Percentiles rank a stretch among this genome's conserved stretches.
phyloP scores from a whole-genome alignment of 176 grass and related monocot genomes.

The Ampelocalamus luodianensis region DNA sequence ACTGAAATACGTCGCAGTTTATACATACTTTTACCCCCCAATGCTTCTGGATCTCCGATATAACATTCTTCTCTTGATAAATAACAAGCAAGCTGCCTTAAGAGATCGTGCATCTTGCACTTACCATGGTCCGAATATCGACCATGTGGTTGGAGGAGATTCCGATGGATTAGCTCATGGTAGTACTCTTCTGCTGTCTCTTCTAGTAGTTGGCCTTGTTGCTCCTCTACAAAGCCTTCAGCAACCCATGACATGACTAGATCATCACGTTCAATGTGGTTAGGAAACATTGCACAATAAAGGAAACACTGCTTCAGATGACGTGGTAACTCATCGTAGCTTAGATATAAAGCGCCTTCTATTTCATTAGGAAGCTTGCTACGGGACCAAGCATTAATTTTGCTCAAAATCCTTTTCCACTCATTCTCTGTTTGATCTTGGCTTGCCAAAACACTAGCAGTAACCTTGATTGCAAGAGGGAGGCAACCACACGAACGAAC shows the following conservation, averaged over 20 bases:
- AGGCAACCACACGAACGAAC: constrained; percentile 51
- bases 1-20: neutral
- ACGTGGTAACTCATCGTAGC: constrained; percentile 39
- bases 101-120: neutral
- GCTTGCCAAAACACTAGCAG: neutral
- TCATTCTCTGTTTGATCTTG: constrained; percentile 24
- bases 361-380: constrained; percentile 25
- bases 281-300: neutral
- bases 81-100: neutral
- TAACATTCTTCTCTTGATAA: neutral
- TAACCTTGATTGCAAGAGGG: constrained; percentile 52
- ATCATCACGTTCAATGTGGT: neutral
- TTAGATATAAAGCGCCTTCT: constrained; percentile 42
- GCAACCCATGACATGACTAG: neutral
- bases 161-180: constrained; percentile 40
- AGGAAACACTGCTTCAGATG: constrained; percentile 39
- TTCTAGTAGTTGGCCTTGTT: constrained; percentile 28
- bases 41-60: neutral
- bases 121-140: neutral
- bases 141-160: constrained; percentile 40
- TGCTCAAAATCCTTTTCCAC: constrained; percentile 33
- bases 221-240: constrained; percentile 36
- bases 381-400: constrained; percentile 43
- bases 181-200: constrained; percentile 54
- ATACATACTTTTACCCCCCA: neutral